These are phyloP conservation scores for Clonostachys rhizophaga DNA, from an alignment of 2,329 filamentous ascomycete genomes.

Conservation along the genomic window DNA sequence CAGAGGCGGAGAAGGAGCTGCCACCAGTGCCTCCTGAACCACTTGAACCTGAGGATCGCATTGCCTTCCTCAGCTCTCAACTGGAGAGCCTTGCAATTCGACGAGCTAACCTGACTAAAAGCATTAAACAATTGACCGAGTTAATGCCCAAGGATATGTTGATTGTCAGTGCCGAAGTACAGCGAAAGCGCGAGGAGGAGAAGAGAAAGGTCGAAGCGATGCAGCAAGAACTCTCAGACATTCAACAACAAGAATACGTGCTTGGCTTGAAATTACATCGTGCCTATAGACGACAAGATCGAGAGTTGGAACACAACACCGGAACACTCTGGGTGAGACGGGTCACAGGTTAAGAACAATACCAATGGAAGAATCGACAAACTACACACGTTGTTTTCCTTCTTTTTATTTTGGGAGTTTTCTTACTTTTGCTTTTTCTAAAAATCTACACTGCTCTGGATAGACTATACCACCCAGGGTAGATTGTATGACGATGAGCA, in stretches of 20 bases:
- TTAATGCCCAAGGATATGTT: constrained; percentile 70
- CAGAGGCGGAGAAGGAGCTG: constrained; percentile 49
- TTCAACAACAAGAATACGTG: constrained; percentile 74
- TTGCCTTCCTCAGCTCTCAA: constrained; percentile 62
- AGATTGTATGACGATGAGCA: too few species aligned
- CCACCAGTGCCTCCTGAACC: constrained; percentile 58
- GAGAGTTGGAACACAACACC: constrained; percentile 59
- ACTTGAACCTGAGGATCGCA: constrained; percentile 52
- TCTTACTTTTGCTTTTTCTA: neutral
- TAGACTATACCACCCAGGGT: too few species aligned
- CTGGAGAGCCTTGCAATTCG: constrained; percentile 62
- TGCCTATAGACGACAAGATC: constrained; percentile 70
- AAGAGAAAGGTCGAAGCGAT: constrained; percentile 64
- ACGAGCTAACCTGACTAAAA: constrained; percentile 65
- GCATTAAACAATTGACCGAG: constrained; percentile 74
- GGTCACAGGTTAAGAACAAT: constrained; percentile 42
- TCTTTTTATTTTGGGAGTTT: constrained; percentile 10
- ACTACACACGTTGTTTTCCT: constrained; percentile 28
- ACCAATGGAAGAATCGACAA: too few species aligned
- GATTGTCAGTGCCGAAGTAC: constrained; percentile 60
- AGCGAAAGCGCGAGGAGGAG: constrained; percentile 48
- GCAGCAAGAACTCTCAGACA: constrained; percentile 63
- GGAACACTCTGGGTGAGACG: constrained; percentile 74
- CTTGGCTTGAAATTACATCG: constrained; percentile 70
- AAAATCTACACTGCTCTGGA: too few species aligned